These are phyloP conservation scores for Cucurbitaria berberidis DNA, from an alignment of 2,329 filamentous ascomycete species.

Conservation along the genomic window DNA sequence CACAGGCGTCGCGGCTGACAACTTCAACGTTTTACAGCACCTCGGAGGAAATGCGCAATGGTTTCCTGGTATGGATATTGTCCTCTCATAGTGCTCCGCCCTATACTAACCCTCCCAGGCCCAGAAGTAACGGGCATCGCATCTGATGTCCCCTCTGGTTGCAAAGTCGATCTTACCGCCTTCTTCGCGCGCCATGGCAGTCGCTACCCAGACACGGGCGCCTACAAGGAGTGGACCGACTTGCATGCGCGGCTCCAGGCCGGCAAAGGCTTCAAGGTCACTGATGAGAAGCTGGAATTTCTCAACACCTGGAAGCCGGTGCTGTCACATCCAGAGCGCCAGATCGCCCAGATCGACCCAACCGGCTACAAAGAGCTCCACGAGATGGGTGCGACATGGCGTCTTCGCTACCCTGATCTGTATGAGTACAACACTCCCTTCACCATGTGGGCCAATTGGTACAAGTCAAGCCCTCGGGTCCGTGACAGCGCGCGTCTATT, in stretches of 20 bases:
- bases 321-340: conserved; percentile 59
- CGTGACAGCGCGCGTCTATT: conserved; percentile 68
- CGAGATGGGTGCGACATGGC: conserved; percentile 61
- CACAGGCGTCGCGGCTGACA: conserved; percentile 19
- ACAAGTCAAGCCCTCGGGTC: conserved; percentile 59
- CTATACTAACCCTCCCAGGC: conserved; percentile 44
- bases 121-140: conserved; percentile 64
- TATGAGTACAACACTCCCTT: conserved; percentile 59
- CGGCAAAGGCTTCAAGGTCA: conserved; percentile 59
- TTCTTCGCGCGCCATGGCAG: conserved; percentile 68
- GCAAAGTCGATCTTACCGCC: conserved; percentile 65
- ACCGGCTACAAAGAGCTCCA: conserved; percentile 69
- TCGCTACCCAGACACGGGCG: conserved; percentile 66
- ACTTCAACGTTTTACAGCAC: conserved; percentile 44
- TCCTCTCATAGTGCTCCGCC: neutral
- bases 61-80: conserved; percentile 33
- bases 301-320: conserved; percentile 65
- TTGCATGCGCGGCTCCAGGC: conserved; percentile 57
- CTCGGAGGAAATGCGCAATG: conserved; percentile 51
- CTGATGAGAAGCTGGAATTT: conserved; percentile 60
- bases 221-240: conserved; percentile 62
- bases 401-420: conserved; percentile 55
- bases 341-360: conserved; percentile 65
- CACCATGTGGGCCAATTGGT: conserved; percentile 70
- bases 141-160: conserved; percentile 61